Percentiles rank a stretch among this genome's conserved stretches.
These are phyloP conservation scores for Solanum piurae DNA, from an alignment of 257 asterid genomes.

Conservation along the genomic window DNA sequence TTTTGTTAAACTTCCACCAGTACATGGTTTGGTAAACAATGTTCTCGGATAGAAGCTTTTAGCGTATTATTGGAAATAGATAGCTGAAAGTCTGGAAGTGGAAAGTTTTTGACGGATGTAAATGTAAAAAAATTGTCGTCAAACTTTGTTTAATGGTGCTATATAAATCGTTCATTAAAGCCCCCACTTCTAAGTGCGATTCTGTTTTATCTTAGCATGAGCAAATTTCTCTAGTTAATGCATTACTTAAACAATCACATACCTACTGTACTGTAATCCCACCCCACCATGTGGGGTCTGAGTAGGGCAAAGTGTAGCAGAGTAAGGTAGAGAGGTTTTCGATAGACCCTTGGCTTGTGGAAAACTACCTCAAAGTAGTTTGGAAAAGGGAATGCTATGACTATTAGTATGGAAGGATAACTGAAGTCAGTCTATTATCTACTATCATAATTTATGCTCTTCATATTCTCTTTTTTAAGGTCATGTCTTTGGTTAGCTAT, in stretches of 20 bases:
- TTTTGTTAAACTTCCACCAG: not conserved
- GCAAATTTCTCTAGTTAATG: not conserved
- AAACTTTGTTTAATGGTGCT: not conserved
- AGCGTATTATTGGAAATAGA: not conserved
- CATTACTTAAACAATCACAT: not conserved
- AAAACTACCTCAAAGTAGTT: not conserved
- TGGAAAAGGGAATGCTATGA: not conserved
- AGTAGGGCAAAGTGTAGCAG: not conserved
- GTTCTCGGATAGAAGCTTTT: not conserved
- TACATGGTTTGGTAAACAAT: not conserved
- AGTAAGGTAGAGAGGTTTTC: not conserved
- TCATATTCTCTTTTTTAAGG: too few relatives aligned
- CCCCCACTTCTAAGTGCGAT: not conserved
- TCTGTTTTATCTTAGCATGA: not conserved
- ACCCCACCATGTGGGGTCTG: not conserved
- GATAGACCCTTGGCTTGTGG: not conserved
- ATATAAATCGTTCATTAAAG: not conserved
- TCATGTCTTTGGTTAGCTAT: not conserved
- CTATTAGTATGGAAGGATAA: not conserved
- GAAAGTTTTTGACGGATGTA: not conserved
- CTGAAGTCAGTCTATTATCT: not conserved
- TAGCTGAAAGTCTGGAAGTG: not conserved
- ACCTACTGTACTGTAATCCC: not conserved
- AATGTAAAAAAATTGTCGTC: not conserved
- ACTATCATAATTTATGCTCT: not conserved